Conservation (phyloP, 352 stramenopile species). For the Pythium plurisporium region DNA sequence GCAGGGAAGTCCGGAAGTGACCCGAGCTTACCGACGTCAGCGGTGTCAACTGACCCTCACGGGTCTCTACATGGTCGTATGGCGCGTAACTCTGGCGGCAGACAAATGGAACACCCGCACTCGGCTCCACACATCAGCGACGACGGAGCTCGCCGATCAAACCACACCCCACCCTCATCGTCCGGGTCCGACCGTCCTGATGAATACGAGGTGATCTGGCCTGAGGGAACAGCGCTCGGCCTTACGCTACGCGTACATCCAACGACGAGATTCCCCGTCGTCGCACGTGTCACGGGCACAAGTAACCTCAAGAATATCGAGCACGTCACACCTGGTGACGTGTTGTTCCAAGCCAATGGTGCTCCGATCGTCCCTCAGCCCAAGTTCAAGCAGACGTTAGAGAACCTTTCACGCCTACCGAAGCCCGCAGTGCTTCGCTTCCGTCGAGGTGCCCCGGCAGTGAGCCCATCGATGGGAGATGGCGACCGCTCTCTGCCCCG, state of each 20-base stretch:
- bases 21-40: neutral
- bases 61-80: neutral
- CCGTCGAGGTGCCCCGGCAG: slow-evolving; percentile 28
- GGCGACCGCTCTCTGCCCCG: slow-evolving; percentile 44
- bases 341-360: slow-evolving; percentile 38
- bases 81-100: slow-evolving; percentile 13
- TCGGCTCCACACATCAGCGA: neutral
- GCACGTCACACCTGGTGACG: slow-evolving; percentile 33
- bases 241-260: slow-evolving; percentile 39
- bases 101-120: slow-evolving; percentile 6
- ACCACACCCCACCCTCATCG: slow-evolving; percentile 2
- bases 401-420: slow-evolving; percentile 34
- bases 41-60: neutral
- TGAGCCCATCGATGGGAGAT: slow-evolving; percentile 35
- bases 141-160: neutral
- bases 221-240: slow-evolving; percentile 33
- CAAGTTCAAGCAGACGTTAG: slow-evolving; percentile 45
- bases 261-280: slow-evolving; percentile 37
- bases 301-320: slow-evolving; percentile 46
- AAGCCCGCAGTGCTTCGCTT: slow-evolving; percentile 42
- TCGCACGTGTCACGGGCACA: slow-evolving; percentile 35
- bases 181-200: slow-evolving; percentile 17
- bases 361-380: slow-evolving; percentile 33
- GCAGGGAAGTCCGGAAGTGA: slow-evolving; percentile 16
- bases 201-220: slow-evolving; percentile 45